These are phyloP conservation scores for Lepidium africanum DNA, from an alignment of 345 rosid genomes.

Conservation along the genomic window DNA sequence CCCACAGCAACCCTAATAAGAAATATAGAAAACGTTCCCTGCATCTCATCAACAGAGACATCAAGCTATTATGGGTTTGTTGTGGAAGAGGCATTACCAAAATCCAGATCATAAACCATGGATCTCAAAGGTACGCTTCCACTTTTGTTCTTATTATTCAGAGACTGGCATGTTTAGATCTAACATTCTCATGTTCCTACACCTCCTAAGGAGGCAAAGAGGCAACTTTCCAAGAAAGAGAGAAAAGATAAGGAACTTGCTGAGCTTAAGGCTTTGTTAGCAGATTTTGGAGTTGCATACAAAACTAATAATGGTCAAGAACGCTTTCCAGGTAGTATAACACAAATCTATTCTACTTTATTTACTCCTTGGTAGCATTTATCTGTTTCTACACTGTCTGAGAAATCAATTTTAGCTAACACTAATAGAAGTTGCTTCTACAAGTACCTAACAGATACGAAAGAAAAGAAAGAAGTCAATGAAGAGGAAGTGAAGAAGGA, in stretches of 20 bases:
- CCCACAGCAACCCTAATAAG: too few relatives aligned
- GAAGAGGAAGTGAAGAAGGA: too few relatives aligned
- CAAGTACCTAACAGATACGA: too few relatives aligned
- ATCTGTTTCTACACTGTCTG: neutral
- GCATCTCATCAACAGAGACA: too few relatives aligned
- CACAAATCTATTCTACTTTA: neutral
- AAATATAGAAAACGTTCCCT: too few relatives aligned
- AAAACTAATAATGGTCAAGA: constrained; percentile 42
- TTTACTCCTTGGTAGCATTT: neutral
- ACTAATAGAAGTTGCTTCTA: neutral
- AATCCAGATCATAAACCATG: too few relatives aligned
- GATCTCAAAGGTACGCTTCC: too few relatives aligned
- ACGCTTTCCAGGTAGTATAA: constrained; percentile 36
- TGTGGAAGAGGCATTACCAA: too few relatives aligned
- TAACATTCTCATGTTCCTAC: constrained; percentile 42
- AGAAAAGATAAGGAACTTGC: constrained; percentile 79
- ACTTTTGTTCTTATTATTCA: too few relatives aligned
- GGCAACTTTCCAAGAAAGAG: constrained; percentile 87
- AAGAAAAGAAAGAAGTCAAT: too few relatives aligned
- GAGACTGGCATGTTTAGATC: too few relatives aligned
- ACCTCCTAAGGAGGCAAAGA: constrained; percentile 62
- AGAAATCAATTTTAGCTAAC: neutral
- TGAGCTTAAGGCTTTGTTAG: constrained; percentile 78
- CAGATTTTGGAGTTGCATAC: constrained; percentile 46
- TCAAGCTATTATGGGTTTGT: too few relatives aligned